These are phyloP conservation scores for Aspergillus affinis DNA, from an alignment of 495 filamentous ascomycete genomes.

Conservation along the genomic window DNA sequence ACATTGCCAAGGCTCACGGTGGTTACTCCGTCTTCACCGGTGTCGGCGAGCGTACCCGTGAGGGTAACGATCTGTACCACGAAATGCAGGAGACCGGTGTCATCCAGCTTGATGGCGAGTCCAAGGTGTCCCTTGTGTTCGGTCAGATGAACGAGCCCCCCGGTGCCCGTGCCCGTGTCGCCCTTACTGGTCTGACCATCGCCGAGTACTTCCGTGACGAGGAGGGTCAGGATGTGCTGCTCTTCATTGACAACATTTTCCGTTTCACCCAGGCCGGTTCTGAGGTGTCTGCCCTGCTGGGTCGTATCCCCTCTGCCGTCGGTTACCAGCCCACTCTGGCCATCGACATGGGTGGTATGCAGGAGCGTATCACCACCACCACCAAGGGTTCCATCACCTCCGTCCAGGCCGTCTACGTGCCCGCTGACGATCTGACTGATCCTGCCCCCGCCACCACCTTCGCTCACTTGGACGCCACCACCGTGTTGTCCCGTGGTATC, in stretches of 20 bases:
- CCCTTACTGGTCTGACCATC: constrained; percentile 87
- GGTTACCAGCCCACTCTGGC: constrained; percentile 99
- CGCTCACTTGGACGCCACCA: constrained; percentile 99
- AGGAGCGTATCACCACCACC: constrained; percentile 99
- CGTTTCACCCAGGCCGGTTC: constrained; percentile 99
- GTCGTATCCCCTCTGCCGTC: constrained; percentile 99
- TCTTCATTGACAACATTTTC: constrained; percentile 99
- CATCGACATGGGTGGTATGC: constrained; percentile 99
- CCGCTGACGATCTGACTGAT: constrained; percentile 99
- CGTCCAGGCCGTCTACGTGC: constrained; percentile 99
- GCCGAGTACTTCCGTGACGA: constrained; percentile 97
- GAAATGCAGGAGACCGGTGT: constrained; percentile 99
- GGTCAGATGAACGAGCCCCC: constrained; percentile 99
- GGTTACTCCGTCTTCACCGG: constrained; percentile 99
- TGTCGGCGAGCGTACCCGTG: constrained; percentile 99
- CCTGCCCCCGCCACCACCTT: constrained; percentile 99
- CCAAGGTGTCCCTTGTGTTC: constrained; percentile 99
- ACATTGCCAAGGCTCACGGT: constrained; percentile 99
- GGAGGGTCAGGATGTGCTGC: constrained; percentile 98
- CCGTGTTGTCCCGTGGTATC: constrained; percentile 99
- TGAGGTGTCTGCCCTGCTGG: constrained; percentile 98
- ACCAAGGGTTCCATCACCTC: constrained; percentile 99
- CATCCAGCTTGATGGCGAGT: constrained; percentile 98
- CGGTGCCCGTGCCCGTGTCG: constrained; percentile 99
- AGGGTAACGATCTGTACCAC: constrained; percentile 99